These are phyloP conservation scores for Linanthus parryae DNA, from an alignment of 148 eudicot genomes.

Conservation along the genomic window DNA sequence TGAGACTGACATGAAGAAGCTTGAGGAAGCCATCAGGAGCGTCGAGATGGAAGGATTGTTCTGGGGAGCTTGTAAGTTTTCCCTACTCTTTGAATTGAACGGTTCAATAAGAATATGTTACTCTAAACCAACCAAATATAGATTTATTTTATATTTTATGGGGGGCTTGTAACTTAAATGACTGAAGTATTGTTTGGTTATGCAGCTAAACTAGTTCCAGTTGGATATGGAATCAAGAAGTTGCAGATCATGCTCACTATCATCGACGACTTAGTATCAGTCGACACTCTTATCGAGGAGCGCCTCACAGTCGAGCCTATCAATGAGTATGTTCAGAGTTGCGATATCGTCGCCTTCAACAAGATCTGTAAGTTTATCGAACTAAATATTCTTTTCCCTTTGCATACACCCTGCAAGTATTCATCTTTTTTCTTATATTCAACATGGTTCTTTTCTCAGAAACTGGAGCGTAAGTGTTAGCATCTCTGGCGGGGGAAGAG, in stretches of 20 bases:
- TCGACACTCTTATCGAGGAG: constrained; percentile 68
- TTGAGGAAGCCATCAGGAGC: constrained; percentile 89
- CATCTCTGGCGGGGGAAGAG: too few species aligned
- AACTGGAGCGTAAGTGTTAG: too few species aligned
- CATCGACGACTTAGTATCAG: constrained; percentile 86
- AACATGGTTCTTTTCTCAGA: too few species aligned
- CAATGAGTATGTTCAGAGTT: constrained; percentile 87
- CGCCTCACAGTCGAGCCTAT: constrained; percentile 64
- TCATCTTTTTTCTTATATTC: too few species aligned
- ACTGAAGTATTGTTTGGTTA: too few species aligned
- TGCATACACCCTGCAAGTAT: too few species aligned
- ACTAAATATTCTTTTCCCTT: too few species aligned
- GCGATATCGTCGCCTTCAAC: constrained; percentile 96
- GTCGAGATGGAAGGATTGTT: constrained; percentile 71
- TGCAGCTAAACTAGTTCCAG: constrained; percentile 84
- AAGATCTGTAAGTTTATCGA: constrained; percentile 58
- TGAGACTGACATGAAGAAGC: constrained; percentile 91
- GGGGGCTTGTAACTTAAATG: too few species aligned
- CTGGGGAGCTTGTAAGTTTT: constrained; percentile 88
- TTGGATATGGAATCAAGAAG: constrained; percentile 97
- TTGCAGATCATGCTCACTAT: constrained; percentile 83
- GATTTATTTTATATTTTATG: neutral
- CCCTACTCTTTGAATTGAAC: constrained; percentile 1
- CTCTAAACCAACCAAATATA: neutral
- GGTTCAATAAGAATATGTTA: too few species aligned